phyloP scores from a whole-genome alignment of 331 rosid genomes.

The Saraca asoca region DNA sequence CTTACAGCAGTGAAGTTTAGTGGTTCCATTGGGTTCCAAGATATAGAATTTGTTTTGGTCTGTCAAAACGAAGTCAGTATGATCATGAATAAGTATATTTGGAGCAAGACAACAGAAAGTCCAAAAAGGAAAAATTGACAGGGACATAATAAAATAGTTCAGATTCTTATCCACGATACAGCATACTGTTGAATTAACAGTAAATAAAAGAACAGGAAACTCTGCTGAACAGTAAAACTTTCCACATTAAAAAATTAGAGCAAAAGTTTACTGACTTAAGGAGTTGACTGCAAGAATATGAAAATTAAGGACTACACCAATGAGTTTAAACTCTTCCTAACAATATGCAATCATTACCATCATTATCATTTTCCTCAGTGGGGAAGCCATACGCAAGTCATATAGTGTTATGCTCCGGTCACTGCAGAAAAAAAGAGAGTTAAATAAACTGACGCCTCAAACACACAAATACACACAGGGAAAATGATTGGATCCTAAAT shows the following conservation, averaged over 20 bases:
- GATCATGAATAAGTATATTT: constrained; percentile 14
- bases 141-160: background rate
- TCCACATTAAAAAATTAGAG: background rate
- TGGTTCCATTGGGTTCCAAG: constrained; percentile 99
- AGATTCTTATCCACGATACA: constrained; percentile 9
- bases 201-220: constrained; percentile 2
- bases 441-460: background rate
- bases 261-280: background rate
- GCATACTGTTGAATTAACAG: background rate
- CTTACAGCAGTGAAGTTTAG: constrained; percentile 94
- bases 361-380: constrained; percentile 70
- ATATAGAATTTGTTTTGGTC: constrained; percentile 83
- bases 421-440: constrained; percentile 45
- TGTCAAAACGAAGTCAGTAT: constrained; percentile 52
- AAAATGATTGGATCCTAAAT: background rate
- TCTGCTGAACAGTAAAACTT: background rate
- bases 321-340: background rate
- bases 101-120: background rate
- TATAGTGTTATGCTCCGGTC: constrained; percentile 81
- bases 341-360: constrained; percentile 51
- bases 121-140: background rate
- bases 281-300: constrained; percentile 9
- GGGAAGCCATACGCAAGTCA: constrained; percentile 72
- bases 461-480: background rate
- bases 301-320: constrained; percentile 4